Evolutionary conservation across 768 basidiomycete species (phyloP).

Genomic region (Agrocybe chaxingu): DNA sequence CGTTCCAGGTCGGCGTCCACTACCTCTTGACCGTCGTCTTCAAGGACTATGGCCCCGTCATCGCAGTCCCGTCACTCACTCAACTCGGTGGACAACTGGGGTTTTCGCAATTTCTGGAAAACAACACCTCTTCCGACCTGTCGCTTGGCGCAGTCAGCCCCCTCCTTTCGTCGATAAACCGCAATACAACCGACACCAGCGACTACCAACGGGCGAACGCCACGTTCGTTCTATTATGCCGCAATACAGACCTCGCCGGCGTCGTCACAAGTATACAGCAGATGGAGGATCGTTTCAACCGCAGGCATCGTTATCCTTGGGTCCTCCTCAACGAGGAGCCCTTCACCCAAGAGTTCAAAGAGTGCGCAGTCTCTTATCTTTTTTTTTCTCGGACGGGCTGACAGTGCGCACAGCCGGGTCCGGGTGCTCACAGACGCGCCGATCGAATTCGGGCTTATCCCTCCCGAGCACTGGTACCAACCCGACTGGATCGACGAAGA

Average conservation of each 20-base stretch:
- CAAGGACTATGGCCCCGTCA: constrained; percentile 40
- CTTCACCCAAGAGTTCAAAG: constrained; percentile 71
- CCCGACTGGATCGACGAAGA: constrained; percentile 79
- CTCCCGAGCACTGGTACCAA: constrained; percentile 73
- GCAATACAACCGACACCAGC: not conserved
- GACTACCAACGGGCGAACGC: constrained; percentile 55
- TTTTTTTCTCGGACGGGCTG: not conserved
- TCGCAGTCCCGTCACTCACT: constrained; percentile 35
- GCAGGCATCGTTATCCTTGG: constrained; percentile 70
- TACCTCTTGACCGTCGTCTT: constrained; percentile 50
- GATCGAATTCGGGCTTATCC: constrained; percentile 70
- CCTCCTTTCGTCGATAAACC: not conserved
- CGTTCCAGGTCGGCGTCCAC: constrained; percentile 49
- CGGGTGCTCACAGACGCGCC: constrained; percentile 54
- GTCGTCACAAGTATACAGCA: constrained; percentile 58
- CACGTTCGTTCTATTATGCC: constrained; percentile 72
- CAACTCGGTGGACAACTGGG: constrained; percentile 30
- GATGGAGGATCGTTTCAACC: constrained; percentile 85
- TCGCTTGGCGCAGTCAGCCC: no score
- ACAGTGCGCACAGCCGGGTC: constrained; percentile 36
- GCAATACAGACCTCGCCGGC: constrained; percentile 50
- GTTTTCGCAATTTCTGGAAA: constrained; percentile 9
- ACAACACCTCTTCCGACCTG: not conserved
- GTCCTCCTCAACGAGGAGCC: constrained; percentile 83
- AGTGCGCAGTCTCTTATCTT: constrained; percentile 27